Conservation (phyloP, 306 rosid genomes). For the Trichosanthes truncata region DNA sequence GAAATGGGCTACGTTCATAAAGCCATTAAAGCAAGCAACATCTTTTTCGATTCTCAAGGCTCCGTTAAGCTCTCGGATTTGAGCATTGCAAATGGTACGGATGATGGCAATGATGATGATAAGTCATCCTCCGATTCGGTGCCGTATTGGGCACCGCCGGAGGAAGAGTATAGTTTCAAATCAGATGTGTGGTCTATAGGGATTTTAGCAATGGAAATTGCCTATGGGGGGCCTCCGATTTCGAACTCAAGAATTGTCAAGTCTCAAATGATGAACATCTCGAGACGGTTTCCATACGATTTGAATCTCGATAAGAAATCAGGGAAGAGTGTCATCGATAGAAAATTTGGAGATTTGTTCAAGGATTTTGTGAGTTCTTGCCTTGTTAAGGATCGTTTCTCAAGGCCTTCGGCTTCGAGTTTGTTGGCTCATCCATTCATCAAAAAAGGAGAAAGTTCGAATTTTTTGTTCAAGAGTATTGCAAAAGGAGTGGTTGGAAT, state of each 20-base stretch:
- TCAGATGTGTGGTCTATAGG: conserved; percentile 62
- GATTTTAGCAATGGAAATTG: conserved; percentile 43
- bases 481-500: conserved; percentile 32
- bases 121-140: background rate
- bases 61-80: no score
- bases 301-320: background rate
- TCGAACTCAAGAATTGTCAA: conserved; percentile 36
- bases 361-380: conserved; percentile 54
- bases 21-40: no score
- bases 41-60: no score
- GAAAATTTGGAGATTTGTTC: conserved; percentile 31
- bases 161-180: conserved; percentile 40
- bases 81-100: no score
- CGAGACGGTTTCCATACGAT: conserved; percentile 31
- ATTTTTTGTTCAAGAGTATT: conserved; percentile 32
- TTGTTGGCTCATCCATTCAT: conserved; percentile 40
- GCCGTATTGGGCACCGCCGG: conserved; percentile 55
- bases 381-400: conserved; percentile 38
- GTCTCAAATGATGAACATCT: conserved; percentile 35
- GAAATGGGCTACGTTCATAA: no score
- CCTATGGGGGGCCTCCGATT: conserved; percentile 53
- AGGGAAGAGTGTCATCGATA: conserved; percentile 19
- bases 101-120: no score
- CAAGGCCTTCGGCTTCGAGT: conserved; percentile 36
- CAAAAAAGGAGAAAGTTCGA: conserved; percentile 17